A percentile compares a stretch with the other conserved stretches of the same genome.
phyloP scores from a whole-genome alignment of 331 rosid species.

The Stylosanthes scabra region DNA sequence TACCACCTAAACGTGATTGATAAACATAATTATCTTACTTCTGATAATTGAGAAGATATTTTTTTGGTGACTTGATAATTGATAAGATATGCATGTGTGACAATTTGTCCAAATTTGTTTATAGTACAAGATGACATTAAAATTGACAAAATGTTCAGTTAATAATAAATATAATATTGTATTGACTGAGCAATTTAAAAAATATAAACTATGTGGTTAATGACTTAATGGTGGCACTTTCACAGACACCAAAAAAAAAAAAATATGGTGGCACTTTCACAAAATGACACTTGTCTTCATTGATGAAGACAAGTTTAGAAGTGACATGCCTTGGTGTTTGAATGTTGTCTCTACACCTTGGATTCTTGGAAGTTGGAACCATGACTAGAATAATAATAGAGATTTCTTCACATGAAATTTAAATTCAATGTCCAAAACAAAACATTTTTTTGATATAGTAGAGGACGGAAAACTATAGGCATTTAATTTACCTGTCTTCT shows the following conservation, averaged over 20 bases:
- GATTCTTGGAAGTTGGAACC: neutral
- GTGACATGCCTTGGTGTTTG: neutral
- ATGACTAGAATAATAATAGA: neutral
- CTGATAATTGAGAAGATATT: neutral
- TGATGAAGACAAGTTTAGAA: neutral
- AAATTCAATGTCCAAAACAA: neutral
- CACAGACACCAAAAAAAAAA: no score
- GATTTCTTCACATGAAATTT: neutral
- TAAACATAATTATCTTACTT: neutral
- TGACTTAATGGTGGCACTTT: neutral
- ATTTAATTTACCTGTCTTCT: neutral
- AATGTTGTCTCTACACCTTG: neutral
- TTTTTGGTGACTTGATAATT: no score
- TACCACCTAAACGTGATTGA: neutral
- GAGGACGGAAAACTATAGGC: neutral
- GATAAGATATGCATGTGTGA: neutral
- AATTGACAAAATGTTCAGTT: neutral
- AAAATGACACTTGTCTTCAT: neutral
- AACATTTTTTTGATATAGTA: neutral
- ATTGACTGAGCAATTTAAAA: neutral
- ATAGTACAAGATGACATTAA: neutral
- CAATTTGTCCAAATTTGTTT: neutral
- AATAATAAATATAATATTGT: neutral
- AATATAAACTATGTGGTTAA: neutral
- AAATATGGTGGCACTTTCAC: neutral